Evolutionary conservation across 1,284 basidiomycete genomes (phyloP).

Genomic region (Pseudozyma flocculosa): DNA sequence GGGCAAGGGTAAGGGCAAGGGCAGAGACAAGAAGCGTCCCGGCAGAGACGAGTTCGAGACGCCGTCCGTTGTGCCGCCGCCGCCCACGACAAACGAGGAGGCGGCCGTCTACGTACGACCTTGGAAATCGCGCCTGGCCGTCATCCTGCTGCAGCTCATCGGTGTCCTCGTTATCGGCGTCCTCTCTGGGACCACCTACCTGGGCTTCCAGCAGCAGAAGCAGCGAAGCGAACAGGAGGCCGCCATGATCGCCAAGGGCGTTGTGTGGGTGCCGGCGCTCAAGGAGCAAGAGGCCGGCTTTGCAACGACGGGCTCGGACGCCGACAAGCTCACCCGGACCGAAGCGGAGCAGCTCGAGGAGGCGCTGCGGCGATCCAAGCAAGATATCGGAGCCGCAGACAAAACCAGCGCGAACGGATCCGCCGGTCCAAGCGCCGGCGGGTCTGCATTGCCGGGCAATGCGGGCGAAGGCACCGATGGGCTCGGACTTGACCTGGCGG

Average conservation of each 20-base stretch:
- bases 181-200: constrained; percentile 30
- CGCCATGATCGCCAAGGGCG: constrained; percentile 38
- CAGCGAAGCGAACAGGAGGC: constrained; percentile 21
- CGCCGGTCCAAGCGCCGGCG: too few relatives aligned
- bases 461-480: background rate
- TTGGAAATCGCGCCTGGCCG: constrained; percentile 21
- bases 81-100: too few relatives aligned
- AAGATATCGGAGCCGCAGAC: background rate
- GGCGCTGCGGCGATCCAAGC: constrained; percentile 21
- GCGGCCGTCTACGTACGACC: background rate
- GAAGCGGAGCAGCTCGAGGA: constrained; percentile 23
- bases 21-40: background rate
- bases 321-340: constrained; percentile 18
- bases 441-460: too few relatives aligned
- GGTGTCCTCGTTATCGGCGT: constrained; percentile 32
- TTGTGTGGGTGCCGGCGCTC: constrained; percentile 39
- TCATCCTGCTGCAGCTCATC: constrained; percentile 33
- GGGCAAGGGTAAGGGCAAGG: background rate
- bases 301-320: constrained; percentile 4
- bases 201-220: constrained; percentile 40
- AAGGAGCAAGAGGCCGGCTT: constrained; percentile 40
- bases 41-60: background rate
- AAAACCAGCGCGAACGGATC: too few relatives aligned
- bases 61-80: background rate
- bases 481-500: background rate